Base-by-base conservation (phyloP, 2,329 filamentous ascomycete genomes). In the Decorospora gaudefroyi region DNA sequence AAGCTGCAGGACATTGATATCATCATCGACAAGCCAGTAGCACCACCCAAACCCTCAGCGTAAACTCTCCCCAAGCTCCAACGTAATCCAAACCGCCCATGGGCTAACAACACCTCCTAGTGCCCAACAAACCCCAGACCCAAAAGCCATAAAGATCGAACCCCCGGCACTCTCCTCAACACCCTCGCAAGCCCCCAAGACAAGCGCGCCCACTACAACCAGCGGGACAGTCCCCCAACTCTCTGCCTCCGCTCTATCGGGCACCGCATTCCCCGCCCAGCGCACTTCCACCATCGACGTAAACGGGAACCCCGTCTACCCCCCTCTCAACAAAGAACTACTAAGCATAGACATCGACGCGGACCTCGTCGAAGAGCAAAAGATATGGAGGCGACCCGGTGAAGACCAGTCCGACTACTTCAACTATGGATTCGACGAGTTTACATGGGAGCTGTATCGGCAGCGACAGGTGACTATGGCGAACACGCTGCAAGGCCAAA, bases 381-480 rank as follows among this genome's bases (percentile, higher is more conserved):
- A 96, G 70, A 91, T 92, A 12, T 99, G 93, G 93, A 85, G 93
- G 30, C 86, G 91, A 54, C 93, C 93, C 0, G 93, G 93, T 32
- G 91, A 92, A 8, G 93, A 99, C 64, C 83, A 96, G 41, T 93
- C 88, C 47, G 93, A 99, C 69, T 97, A 95, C 74, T 97, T 97
- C 81, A 97, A 97, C 76, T 97, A 97, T 72, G 92, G 92, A 46
- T 97, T 97, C 66, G 92, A 97, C 73, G 92, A 97, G 72, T 97
- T 96, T 72, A 96, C 91, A 1, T 99, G 93, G 93, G 88, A 91
- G 4, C 82, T 91, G 40, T 99, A 99, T 69, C 90, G 91, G 21
- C 78, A 90, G 47, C 95, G 95, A 65, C 93, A 97, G 69, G 85
- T 93, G 55, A 78, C 77, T 16, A 78, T 96, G 62, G 82, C 87